Base-by-base conservation (phyloP, 164 flowering plant genomes). In the Magnolia officinalis region DNA sequence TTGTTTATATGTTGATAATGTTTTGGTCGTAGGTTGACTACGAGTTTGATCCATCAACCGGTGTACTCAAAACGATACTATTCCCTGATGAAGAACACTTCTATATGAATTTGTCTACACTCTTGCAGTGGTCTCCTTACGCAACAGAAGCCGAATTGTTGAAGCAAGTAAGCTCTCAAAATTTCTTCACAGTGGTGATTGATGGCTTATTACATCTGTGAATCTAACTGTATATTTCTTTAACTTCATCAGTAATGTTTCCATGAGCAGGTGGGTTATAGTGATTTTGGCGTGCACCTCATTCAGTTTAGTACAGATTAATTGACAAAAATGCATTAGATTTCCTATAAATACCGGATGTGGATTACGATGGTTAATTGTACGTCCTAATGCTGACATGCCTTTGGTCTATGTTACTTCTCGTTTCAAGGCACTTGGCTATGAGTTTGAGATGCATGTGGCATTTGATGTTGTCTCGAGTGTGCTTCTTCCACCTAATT, bases 51-150 rank as follows among this genome's bases (percentile, higher is more conserved):
- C 10, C 80, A 21, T 73, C 83, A 76, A 82, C 83, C 72, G 84
- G 86, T 9, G 78, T 63, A 67, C 80, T 88, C 51, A 83, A 85
- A 72, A 58, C 81, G 45, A 74, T 86, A 71, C 72, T 82, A 66
- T 74, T 70, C 51, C 58, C 81, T 77, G 84, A 81, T 45, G 74
- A 65, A 75, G 87, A 92, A 69, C 88, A 85, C 82, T 85, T 85
- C 72, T 72, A 18, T 51, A 80, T 80, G 4, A 96, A 89, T 77
- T 86, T 96, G 52, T 91, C 97, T 45, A 77, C 84, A 77, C 61
- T 96, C 65, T 83, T 92, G 83, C 78, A 85, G 72, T 96, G 98
- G 98, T 93, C 99, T 77, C 98, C 99, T 11, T 90, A 84, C 82
- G 76, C 88, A 67, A 85, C 89, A 13, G 95, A 92, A 85, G 80